Evolutionary conservation across 345 rosid genomes (phyloP), one percentile per base, ranked within the genome.

Genomic region (Raphanus raphanistrum): DNA sequence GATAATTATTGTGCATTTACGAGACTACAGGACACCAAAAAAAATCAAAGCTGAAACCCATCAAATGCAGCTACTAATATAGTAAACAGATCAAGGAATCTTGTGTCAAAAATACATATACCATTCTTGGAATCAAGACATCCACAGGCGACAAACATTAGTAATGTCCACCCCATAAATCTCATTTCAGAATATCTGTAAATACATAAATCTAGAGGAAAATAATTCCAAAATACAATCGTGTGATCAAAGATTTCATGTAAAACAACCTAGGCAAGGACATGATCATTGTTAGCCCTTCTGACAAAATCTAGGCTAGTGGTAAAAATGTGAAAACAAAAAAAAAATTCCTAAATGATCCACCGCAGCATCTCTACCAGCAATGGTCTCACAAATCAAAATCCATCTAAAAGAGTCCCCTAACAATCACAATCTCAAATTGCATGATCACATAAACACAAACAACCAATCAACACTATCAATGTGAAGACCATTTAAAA

Each of bases 381-480:
- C 11, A 43, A 68, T 31, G 72, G 10, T 27, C 4, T 33, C n/a
- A 63, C 65, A 71, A 11, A 41, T 33, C 26, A 35, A 78, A 72
- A 26, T 72, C 61, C 58, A 66, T 25, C 45, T 26, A 71, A 41
- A 28, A 52, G 1, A 35, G 25, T 0, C 29, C 54, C 63, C 36
- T 0, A 60, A 68, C 32, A 10, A n/a, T 4, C 11, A 73, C 61
- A 79, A 62, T 4, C 66, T 63, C 16, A 1, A 52, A 68, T 5
- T 62, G 25, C 3, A 54, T 54, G 17, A 62, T 62, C 31, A 0
- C 25, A 28, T 27, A 35, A 61, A 68, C 69, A 79, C 70, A 73
- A 61, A 61, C 26, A 68, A 68, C 7, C 66, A 73, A 75, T 64
- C 76, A 64, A 43, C 83, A 75, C 75, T 80, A 45, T 27, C 72